phyloP scores from a whole-genome alignment of 495 filamentous ascomycete species.

The Melanomma pulvis-pyrius region DNA sequence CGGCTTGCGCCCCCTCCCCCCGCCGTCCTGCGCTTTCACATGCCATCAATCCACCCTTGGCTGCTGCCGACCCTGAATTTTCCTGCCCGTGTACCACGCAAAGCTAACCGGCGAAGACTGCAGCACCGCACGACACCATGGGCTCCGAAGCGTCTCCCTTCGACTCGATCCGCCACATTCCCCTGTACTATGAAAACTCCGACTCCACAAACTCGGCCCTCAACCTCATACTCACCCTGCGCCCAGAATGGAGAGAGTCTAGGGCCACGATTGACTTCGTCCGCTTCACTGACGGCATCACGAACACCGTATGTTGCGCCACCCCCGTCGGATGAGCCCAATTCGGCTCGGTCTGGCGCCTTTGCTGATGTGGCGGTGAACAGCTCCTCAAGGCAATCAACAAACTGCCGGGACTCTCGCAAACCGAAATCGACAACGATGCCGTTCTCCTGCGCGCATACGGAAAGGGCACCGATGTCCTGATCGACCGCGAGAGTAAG shows the following conservation, averaged over 20 bases:
- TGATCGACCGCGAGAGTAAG: conserved; percentile 95
- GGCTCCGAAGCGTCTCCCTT: conserved; percentile 21
- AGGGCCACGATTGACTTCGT: conserved; percentile 83
- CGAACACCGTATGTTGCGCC: conserved; percentile 74
- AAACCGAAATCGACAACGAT: conserved; percentile 79
- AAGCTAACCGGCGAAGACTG: neutral
- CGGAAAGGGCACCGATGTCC: conserved; percentile 87
- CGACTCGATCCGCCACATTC: conserved; percentile 58
- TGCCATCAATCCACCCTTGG: neutral
- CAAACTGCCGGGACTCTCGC: conserved; percentile 70
- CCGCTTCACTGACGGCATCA: conserved; percentile 96
- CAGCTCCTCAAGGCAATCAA: conserved; percentile 87
- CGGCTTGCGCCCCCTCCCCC: neutral
- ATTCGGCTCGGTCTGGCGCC: neutral
- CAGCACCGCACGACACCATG: conserved; percentile 5
- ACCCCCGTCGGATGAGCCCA: neutral
- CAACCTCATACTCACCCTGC: conserved; percentile 74
- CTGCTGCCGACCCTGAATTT: conserved; percentile 1
- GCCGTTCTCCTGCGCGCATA: conserved; percentile 92
- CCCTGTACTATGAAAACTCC: conserved; percentile 72
- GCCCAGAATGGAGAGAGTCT: conserved; percentile 77
- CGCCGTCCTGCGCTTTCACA: conserved; percentile 1
- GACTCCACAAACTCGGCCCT: conserved; percentile 77
- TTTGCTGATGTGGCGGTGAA: conserved; percentile 20
- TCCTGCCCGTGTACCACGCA: neutral